Base-by-base conservation (phyloP, 352 stramenopile species). In the Globisporangium recalcitrans region DNA sequence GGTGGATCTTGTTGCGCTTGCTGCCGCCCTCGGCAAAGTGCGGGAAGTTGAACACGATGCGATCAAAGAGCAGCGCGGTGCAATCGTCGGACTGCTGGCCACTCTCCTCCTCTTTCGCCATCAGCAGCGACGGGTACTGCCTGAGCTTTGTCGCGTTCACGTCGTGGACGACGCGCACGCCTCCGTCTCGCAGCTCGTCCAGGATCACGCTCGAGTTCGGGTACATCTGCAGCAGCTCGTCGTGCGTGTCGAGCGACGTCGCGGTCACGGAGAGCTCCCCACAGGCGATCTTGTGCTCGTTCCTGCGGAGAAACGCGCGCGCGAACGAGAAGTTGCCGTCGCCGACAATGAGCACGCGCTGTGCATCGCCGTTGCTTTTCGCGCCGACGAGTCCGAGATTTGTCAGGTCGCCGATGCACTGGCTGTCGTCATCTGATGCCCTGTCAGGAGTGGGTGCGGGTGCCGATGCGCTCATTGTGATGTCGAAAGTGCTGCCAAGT, bases 11-110 rank as follows among this genome's bases (percentile, higher is more conserved):
- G 78, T 91, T 93, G 58, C 80, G 75, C 64, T 81, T 82, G 52
- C 75, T 86, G 52, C 81, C 82, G 48, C 81, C 78, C n/a, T 87
- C 82, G 26, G 81, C 84, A 53, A 81, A 92, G 56, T 95, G 85
- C 36, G 86, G 86, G 63, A 93, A 95, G 62, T 95, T 95, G 72
- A 95, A 95, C 58, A 95, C 81, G 58, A 95, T 75, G 22, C 82
- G 75, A 54, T 93, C 83, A 31, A 90, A 88, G 21, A 22, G 54
- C 34, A 52, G 13, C 5, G 38, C 51, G 7, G 46, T 32, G 19
- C 26, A n/a, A 11, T n/a, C 31, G 10, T 13, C 52, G 16, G 16
- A 19, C 38, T 46, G 38, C 3, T 16, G n/a, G 8, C 22, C 7
- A 21, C 8, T 55, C 14, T 14, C 40, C 4, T 24, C 19, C 11